Evolutionary conservation across 257 asterid species (phyloP).

Genomic region (Salvia rosmarinus): DNA sequence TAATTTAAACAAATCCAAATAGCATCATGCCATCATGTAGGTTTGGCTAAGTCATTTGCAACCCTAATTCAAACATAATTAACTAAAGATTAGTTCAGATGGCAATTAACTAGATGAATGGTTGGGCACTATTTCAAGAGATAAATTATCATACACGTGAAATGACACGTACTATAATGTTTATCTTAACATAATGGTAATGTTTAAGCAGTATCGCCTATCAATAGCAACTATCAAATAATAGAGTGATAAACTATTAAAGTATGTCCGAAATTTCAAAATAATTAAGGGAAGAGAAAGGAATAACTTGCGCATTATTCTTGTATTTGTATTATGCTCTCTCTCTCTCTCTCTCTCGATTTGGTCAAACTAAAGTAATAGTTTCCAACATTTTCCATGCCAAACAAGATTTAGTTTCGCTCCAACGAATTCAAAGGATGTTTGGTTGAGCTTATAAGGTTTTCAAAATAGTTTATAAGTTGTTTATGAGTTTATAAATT

Average conservation of each 20-base stretch:
- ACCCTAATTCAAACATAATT: too few species aligned
- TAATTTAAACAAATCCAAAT: too few species aligned
- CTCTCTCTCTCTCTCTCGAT: slow-evolving; percentile 1
- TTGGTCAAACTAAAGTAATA: slow-evolving; percentile 30
- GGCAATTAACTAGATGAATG: not conserved
- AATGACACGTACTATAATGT: not conserved
- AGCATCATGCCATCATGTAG: too few species aligned
- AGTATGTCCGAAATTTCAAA: not conserved
- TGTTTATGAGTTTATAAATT: too few species aligned
- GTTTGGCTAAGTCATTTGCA: too few species aligned
- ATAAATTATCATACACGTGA: not conserved
- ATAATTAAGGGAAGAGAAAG: not conserved
- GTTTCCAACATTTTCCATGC: slow-evolving; percentile 8
- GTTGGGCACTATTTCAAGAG: not conserved
- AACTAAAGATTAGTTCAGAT: too few species aligned
- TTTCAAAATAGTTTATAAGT: too few species aligned
- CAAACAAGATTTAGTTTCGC: not conserved
- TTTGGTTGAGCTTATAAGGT: too few species aligned
- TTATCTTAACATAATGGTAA: too few species aligned
- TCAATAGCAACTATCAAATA: not conserved
- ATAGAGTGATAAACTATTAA: not conserved
- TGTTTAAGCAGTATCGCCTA: not conserved
- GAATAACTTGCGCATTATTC: slow-evolving; percentile 20
- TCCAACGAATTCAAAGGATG: too few species aligned
- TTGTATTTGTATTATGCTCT: not conserved